A percentile compares a stretch with the other conserved stretches of the same genome.
Conservation (phyloP, 2,329 filamentous ascomycete genomes). For the Colletotrichum noveboracense region DNA sequence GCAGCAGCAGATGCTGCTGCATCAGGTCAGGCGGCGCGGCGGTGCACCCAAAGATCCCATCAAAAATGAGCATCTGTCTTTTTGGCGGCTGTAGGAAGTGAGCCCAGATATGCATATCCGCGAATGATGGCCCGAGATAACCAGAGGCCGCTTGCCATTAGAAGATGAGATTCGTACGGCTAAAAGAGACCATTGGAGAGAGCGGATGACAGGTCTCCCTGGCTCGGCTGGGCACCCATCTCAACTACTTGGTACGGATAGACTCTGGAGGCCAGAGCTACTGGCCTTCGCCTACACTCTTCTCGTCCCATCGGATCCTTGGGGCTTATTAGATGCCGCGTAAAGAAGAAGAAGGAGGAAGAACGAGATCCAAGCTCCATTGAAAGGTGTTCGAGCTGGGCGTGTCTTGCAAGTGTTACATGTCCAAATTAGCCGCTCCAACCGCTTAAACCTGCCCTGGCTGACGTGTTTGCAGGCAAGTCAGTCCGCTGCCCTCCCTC, state of each 20-base stretch:
- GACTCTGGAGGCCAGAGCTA: background rate
- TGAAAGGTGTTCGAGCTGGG: slow-evolving; percentile 1
- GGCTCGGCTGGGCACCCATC: background rate
- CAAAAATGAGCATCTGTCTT: background rate
- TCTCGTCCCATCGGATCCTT: background rate
- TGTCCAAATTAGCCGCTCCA: slow-evolving; percentile 22
- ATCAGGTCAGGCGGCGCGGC: background rate
- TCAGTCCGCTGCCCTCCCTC: background rate
- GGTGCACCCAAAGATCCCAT: background rate
- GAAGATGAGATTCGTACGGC: background rate
- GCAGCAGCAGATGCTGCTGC: background rate
- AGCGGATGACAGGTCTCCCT: background rate
- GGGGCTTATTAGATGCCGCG: background rate
- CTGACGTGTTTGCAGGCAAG: background rate
- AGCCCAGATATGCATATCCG: slow-evolving; percentile 4
- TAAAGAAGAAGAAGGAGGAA: background rate
- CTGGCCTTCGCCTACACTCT: background rate
- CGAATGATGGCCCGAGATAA: background rate
- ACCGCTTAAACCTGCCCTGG: slow-evolving; percentile 19
- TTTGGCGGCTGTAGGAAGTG: background rate
- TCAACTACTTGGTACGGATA: background rate
- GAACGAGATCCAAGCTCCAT: slow-evolving; percentile 3
- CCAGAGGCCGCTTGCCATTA: background rate
- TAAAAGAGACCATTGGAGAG: background rate
- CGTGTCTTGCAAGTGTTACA: slow-evolving; percentile 18